Percentiles rank a stretch among this genome's conserved stretches.
phyloP scores from a whole-genome alignment of 768 basidiomycete genomes.

The Boletales sp. region DNA sequence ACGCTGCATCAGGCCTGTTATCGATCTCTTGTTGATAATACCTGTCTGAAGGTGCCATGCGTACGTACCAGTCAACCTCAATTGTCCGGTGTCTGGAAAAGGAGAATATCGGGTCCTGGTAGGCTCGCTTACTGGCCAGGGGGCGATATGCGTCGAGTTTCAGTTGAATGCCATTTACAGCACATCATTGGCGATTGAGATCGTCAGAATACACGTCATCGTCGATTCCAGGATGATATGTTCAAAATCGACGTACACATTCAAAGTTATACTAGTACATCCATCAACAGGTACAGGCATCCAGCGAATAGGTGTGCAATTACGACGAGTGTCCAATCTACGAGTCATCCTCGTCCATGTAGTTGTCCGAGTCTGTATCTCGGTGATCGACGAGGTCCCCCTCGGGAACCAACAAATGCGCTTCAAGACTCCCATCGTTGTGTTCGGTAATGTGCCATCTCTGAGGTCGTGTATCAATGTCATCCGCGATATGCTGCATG shows the following conservation, averaged over 20 bases:
- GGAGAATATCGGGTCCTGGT: too few relatives aligned
- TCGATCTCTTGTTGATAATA: too few relatives aligned
- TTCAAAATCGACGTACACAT: background rate
- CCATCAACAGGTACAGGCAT: background rate
- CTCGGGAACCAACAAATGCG: conserved; percentile 37
- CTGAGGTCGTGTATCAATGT: conserved; percentile 43
- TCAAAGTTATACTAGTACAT: conserved; percentile 9
- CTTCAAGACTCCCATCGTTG: conserved; percentile 40
- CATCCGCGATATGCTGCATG: conserved; percentile 38
- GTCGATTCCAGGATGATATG: background rate
- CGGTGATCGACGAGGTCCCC: conserved; percentile 33
- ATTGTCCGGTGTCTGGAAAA: too few relatives aligned
- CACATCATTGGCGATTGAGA: too few relatives aligned
- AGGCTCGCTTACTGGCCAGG: too few relatives aligned
- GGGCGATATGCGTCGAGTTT: too few relatives aligned
- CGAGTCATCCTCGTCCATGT: conserved; percentile 28
- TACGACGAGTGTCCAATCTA: conserved; percentile 4
- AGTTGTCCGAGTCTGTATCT: conserved; percentile 39
- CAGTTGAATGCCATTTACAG: too few relatives aligned
- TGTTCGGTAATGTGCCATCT: conserved; percentile 36
- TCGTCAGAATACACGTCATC: too few relatives aligned
- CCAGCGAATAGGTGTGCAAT: background rate
- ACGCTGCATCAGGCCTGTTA: too few relatives aligned
- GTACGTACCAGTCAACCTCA: too few relatives aligned
- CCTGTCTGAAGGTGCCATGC: too few relatives aligned